Evolutionary conservation across 352 stramenopile genomes (phyloP), one percentile per base, ranked within the genome.

Genomic region (Pythium chondricola): DNA sequence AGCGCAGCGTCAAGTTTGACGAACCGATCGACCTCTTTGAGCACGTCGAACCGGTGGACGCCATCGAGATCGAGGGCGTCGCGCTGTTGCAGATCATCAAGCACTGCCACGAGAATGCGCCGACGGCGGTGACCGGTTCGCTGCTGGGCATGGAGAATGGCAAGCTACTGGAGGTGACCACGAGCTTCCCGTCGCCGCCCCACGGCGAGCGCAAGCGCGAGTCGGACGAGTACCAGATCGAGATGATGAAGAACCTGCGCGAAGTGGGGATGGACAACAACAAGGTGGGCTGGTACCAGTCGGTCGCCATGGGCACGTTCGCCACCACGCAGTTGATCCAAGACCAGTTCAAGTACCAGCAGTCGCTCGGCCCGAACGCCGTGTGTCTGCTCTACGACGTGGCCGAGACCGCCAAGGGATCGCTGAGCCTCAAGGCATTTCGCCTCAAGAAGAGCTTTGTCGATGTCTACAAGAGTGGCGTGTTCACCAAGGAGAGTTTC

Each of bases 261-360:
- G 95, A 98, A 69, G 81, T 98, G 24, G 98, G 98, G 63, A 96
- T 99, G 60, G 96, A 99, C 69, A 98, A 98, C 75, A 99, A 98
- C 73, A 98, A 97, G 67, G 90, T 99, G 43, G 96, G 96, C 26
- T 99, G 95, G 95, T 99, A 99, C 76, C 93, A 98, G 65, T 98
- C 88, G 26, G 97, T 98, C 62, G 88, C 96, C 65, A 90, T 98
- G 59, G 95, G 94, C 17, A 97, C 96, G 24, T 98, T 98, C 69
- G 98, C 88, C 53, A 97, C 93, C 33, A 74, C 78, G 17, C 75
- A 77, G n/a, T 78, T 98, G 33, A 84, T 99, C 33, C 87, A 98
- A 65, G 92, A 91, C 65, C 95, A 98, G 75, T 95, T 97, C 53
- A 84, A 94, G 56, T 98, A 98, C 70, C 96, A 99, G 74, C 93